These are phyloP conservation scores for Boletus rubroflammeus DNA, from an alignment of 768 basidiomycete genomes.

Conservation along the genomic window DNA sequence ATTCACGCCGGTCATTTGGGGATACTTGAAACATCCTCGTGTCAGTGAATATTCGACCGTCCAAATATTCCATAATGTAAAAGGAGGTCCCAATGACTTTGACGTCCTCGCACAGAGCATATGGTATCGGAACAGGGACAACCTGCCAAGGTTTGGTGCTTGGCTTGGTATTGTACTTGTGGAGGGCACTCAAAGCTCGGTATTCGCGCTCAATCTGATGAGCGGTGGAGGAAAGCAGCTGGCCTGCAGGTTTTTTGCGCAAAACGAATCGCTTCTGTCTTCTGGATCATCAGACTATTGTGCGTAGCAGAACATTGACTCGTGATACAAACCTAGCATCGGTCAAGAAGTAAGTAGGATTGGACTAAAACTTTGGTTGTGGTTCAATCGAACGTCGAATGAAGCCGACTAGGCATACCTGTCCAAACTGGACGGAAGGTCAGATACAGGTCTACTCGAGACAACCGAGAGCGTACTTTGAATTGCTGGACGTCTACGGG, in stretches of 20 bases:
- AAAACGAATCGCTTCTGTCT: constrained; percentile 72
- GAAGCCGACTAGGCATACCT: constrained; percentile 47
- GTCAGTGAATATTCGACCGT: constrained; percentile 93
- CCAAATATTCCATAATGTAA: constrained; percentile 95
- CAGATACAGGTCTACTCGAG: background rate
- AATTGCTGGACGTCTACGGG: constrained; percentile 89
- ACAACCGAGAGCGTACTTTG: constrained; percentile 52
- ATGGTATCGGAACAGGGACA: constrained; percentile 85
- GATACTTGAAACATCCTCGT: constrained; percentile 67
- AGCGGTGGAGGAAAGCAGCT: constrained; percentile 84
- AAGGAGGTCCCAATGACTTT: constrained; percentile 83
- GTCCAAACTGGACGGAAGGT: constrained; percentile 64
- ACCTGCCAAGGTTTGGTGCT: constrained; percentile 45
- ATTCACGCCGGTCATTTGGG: constrained; percentile 60
- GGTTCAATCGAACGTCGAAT: constrained; percentile 1
- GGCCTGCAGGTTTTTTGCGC: constrained; percentile 89
- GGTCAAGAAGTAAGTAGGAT: constrained; percentile 93
- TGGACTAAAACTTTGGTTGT: constrained; percentile 55
- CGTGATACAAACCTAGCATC: constrained; percentile 56
- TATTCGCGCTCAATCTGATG: constrained; percentile 97
- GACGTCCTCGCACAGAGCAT: constrained; percentile 76
- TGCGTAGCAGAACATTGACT: background rate
- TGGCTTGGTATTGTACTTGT: constrained; percentile 61
- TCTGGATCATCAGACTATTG: background rate
- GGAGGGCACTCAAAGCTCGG: constrained; percentile 70